Conservation (phyloP, 2,329 filamentous ascomycete species). For the Penicillium sp. region DNA sequence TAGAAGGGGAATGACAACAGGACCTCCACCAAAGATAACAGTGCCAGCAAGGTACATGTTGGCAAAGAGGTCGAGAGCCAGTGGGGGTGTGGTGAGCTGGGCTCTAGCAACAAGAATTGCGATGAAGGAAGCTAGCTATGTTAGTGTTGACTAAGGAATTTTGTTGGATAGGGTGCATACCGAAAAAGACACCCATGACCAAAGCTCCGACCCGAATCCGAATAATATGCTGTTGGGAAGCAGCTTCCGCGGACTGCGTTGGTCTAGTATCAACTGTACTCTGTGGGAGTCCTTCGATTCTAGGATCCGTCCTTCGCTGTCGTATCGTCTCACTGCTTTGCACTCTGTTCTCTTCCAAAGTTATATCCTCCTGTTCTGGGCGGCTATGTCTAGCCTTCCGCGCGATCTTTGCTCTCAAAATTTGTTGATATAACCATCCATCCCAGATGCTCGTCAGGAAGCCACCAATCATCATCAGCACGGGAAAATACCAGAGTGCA, state of each 20-base stretch:
- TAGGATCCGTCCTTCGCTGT: conserved; percentile 8
- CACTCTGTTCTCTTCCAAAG: conserved; percentile 9
- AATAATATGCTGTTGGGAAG: neutral
- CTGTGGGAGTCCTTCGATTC: neutral
- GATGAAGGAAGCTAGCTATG: conserved; percentile 49
- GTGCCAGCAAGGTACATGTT: conserved; percentile 74
- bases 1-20: conserved; percentile 63
- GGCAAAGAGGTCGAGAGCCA: conserved; percentile 62
- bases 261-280: neutral
- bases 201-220: conserved; percentile 35
- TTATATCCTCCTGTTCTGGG: conserved; percentile 7
- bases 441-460: conserved; percentile 57
- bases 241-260: neutral
- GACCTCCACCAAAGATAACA: conserved; percentile 63
- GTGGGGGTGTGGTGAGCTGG: conserved; percentile 40
- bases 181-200: conserved; percentile 50
- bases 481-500: conserved; percentile 71
- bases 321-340: conserved; percentile 12
- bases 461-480: conserved; percentile 59
- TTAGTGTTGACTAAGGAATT: neutral
- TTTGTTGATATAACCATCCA: conserved; percentile 49
- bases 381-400: conserved; percentile 19
- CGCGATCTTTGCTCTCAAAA: conserved; percentile 31
- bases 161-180: conserved; percentile 18
- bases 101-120: conserved; percentile 52